Conservation (phyloP, 805 yeast genomes). For the Crinitomyces ghanaensis region DNA sequence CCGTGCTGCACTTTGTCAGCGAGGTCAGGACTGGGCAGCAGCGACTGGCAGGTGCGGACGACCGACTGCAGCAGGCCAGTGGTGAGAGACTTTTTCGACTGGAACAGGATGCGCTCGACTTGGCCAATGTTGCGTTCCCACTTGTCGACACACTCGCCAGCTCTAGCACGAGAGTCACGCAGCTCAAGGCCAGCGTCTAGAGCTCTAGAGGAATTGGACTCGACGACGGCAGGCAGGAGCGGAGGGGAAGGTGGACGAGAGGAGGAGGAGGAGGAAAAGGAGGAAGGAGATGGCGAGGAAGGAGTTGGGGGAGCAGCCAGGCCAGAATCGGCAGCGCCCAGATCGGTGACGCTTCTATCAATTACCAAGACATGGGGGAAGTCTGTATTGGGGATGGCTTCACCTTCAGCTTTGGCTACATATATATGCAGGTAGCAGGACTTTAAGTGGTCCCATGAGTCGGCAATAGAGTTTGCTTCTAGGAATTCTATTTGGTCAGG, state of each 20-base stretch:
- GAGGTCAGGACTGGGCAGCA: constrained; percentile 13
- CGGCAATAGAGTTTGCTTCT: constrained; percentile 21
- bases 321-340: not conserved
- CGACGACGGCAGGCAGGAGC: not conserved
- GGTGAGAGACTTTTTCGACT: constrained; percentile 8
- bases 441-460: constrained; percentile 21
- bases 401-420: constrained; percentile 14
- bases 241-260: not conserved
- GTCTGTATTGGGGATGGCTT: constrained; percentile 11
- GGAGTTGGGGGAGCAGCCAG: not conserved
- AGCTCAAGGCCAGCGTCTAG: constrained; percentile 17
- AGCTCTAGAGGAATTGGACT: constrained; percentile 10
- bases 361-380: constrained; percentile 18
- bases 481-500: constrained; percentile 18
- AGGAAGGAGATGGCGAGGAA: not conserved
- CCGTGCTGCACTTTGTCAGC: constrained; percentile 10
- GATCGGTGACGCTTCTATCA: constrained; percentile 10
- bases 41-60: constrained; percentile 20
- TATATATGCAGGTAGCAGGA: constrained; percentile 20
- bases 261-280: not conserved
- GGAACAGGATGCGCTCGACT: constrained; percentile 14
- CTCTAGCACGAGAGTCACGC: constrained; percentile 20
- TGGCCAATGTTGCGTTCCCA: constrained; percentile 17
- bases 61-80: constrained; percentile 17
- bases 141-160: constrained; percentile 15